Evolutionary conservation across 2,329 filamentous ascomycete species (phyloP).

Genomic region (Apiospora sp.): DNA sequence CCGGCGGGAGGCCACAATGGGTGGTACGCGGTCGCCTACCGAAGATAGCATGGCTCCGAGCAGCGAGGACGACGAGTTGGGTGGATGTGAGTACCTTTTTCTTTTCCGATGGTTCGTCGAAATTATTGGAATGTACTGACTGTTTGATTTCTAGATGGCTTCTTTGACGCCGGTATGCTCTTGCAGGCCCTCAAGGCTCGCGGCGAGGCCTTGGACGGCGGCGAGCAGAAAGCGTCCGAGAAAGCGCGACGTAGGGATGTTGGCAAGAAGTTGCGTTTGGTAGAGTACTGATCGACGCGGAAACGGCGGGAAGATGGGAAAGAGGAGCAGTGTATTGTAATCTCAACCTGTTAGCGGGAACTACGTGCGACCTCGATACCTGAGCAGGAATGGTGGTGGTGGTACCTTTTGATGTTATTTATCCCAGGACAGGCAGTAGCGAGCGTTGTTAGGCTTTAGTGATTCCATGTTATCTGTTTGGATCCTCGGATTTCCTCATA

Average conservation of each 20-base stretch:
- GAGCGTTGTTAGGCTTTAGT: conserved; percentile 2
- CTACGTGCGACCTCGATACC: neutral
- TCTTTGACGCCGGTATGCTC: conserved; percentile 97
- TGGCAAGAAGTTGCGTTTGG: conserved; percentile 75
- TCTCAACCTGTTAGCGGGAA: neutral
- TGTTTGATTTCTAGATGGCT: conserved; percentile 74
- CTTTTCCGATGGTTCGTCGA: conserved; percentile 21
- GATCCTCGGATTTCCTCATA: neutral
- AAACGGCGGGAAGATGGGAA: neutral
- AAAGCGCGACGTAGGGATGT: conserved; percentile 71
- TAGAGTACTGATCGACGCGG: conserved; percentile 64
- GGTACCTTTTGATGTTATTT: neutral
- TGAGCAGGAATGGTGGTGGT: too few species aligned
- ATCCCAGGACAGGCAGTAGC: neutral
- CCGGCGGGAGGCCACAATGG: conserved; percentile 46
- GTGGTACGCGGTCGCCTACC: conserved; percentile 65
- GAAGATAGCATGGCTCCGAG: conserved; percentile 77
- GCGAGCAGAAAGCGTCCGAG: conserved; percentile 63
- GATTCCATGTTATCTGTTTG: neutral
- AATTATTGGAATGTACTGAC: conserved; percentile 29
- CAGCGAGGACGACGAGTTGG: conserved; percentile 83
- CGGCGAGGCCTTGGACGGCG: conserved; percentile 59
- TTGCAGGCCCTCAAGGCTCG: conserved; percentile 84
- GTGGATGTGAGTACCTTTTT: conserved; percentile 76
- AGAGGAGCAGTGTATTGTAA: too few species aligned